Base-by-base conservation (phyloP, 805 yeast genomes). In the Barnettozyma sp. region DNA sequence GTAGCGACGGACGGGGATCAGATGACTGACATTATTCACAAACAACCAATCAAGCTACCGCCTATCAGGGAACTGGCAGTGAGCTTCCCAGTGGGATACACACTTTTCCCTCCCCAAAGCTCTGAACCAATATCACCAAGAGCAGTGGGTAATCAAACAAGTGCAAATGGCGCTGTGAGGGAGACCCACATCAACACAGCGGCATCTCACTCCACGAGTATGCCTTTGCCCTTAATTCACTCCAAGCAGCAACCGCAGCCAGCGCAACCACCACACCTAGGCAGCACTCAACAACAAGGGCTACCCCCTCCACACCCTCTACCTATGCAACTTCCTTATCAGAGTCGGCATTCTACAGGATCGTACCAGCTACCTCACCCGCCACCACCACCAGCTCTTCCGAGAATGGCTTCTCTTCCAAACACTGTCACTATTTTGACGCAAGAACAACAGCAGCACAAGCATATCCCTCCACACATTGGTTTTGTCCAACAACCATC, bases 41-140 rank as follows among this genome's bases (percentile, higher is more conserved):
- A 26, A 9, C 27, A 31, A 6, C 11, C 30, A 26, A 29, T 36
- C 21, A 36, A 15, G 23, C 20, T 36, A 18, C 39, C 39, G 12
- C 33, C 39, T 6, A 36, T 36, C 18, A 36, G 24, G 22, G 39
- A 31, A 15, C 22, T 36, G 20, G 33, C 39, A 15, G 23, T 36
- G n/a, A 33, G 35, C 26, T 26, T 36, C 5, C 39, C 39, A 2
- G 19, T 28, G 10, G 30, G 25, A n/a, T 17, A 26, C 18, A 30
- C 18, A 13, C 9, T n/a, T 18, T 12, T 21, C 11, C 24, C 20
- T 7, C 11, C 36, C n/a, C 24, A 15, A 25, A 9, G 12, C 14
- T 26, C 24, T 10, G 30, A 13, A 15, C 15, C 30, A 16, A 18
- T 25, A 7, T 27, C 30, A 13, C 21, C 30, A 18, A 17, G 12